Base-by-base conservation (phyloP, 1,139 yeast species). In the Lipomyces yarrowii region DNA sequence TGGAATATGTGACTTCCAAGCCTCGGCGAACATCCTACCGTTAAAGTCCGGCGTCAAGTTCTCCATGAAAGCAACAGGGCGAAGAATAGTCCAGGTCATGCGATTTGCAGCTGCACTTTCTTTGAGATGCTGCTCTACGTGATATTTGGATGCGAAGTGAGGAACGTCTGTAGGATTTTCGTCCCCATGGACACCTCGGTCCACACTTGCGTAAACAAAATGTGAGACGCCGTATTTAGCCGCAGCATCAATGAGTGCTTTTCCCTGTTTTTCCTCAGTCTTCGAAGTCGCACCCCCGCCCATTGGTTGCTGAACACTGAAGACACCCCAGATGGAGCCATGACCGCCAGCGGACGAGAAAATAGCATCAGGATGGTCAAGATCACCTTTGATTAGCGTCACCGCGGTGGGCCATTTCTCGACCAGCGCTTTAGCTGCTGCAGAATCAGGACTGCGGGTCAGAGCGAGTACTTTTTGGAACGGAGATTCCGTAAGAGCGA, bases 141-240 rank as follows among this genome's bases (percentile, higher is more conserved):
- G 51, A 15, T 58, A 42, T 42, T 58, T 58, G n/a, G 39, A 46
- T n/a, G 18, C 32, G 39, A 58, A 58, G 8, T 58, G 60, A 18
- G 60, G 60, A 8, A 58, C 3, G 13, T 58, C 30, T 26, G 60
- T 58, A 8, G 60, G 60, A 37, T 58, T 51, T n/a, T 39, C 35
- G 21, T 30, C 37, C 15, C 39, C 30, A 8, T 15, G 30, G 11
- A 30, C 39, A 6, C 60, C 60, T n/a, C 60, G 56, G 46, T 58
- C 60, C 39, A 58, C 60, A 8, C 59, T 46, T 3, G 60, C 21
- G 60, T 48, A 58, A 26, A 58, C 60, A 42, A 58, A 46, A 33
- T 58, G 35, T 23, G 51, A 21, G 57, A 58, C 60, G 35, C 59
- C 59, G 5, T 58, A 18, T 13, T 46, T 37, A 5, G 30, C 35